Evolutionary conservation across 768 basidiomycete genomes (phyloP), one percentile per base, ranked within the genome.

Genomic region (Lactarius pseudohatsudake): DNA sequence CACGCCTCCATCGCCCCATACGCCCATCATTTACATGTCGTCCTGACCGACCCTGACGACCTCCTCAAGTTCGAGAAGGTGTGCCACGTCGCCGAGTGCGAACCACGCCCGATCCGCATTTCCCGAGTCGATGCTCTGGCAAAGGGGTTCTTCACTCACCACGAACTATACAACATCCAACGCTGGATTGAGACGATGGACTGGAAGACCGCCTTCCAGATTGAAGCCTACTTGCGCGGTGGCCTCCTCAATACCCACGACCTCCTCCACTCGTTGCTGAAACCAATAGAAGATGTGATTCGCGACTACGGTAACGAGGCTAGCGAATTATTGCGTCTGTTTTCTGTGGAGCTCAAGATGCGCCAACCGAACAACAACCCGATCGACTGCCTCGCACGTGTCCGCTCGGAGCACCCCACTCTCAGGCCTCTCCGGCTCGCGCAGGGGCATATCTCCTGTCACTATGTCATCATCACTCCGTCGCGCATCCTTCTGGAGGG

Each of bases 121-220:
- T 55, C 78, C 4, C 7, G 13, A 1, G 81, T 92, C 57, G 83
- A 87, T 20, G 84, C 88, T 2, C 74, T 74, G 15, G 71, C 77
- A 4, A 79, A 76, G 45, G 77, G 74, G 0, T 87, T 90, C 69
- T 93, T 89, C 72, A 70, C 78, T 0, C 69, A 72, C 10, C 83
- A 76, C 67, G 75, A 77, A 4, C 79, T 92, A 3, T 75, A 81
- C 65, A 76, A 75, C 10, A 72, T 90, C 10, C 76, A 79, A 18
- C 72, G 71, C 20, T 80, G 80, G 76, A 68, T 89, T 47, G 74
- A 74, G 36, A 75, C 74, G 4, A 80, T 87, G 56, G 79, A 82
- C 16, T 93, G 89, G 89, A 75, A 78, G 5, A 80, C 91, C 41
- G 88, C 87, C 1, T 94, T 92, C 73, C 92, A 94, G 74, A 76